Conservation (phyloP, 2,329 filamentous ascomycete species). For the Bipolaris zeicola region DNA sequence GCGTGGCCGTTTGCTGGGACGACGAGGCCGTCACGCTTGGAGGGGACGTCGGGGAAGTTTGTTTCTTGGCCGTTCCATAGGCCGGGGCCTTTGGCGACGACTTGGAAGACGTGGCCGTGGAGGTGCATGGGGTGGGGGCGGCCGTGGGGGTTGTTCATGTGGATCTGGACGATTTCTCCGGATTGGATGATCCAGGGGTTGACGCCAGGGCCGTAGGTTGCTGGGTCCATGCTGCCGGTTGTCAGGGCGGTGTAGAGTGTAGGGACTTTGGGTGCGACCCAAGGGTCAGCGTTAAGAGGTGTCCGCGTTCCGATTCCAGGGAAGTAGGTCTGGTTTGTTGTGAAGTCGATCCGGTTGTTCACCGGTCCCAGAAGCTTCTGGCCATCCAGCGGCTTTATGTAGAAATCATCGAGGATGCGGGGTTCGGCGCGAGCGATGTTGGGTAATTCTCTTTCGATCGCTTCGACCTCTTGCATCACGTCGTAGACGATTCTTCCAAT, state of each 20-base stretch:
- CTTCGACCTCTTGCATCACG: constrained; percentile 11
- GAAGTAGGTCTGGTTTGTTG: constrained; percentile 63
- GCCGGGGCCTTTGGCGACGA: constrained; percentile 50
- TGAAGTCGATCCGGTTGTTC: constrained; percentile 65
- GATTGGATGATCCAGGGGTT: constrained; percentile 42
- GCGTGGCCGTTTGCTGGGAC: constrained; percentile 41
- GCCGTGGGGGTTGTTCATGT: constrained; percentile 43
- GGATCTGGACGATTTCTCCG: constrained; percentile 48
- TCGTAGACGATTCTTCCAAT: constrained; percentile 22
- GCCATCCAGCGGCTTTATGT: constrained; percentile 70
- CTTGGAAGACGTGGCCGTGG: constrained; percentile 62
- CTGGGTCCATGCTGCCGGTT: constrained; percentile 55
- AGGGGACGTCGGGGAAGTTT: constrained; percentile 23
- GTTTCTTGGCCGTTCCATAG: constrained; percentile 29
- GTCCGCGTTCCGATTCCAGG: constrained; percentile 60
- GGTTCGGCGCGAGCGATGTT: constrained; percentile 64
- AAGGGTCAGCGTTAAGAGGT: constrained; percentile 68
- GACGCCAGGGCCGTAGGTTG: constrained; percentile 30
- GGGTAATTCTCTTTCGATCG: neutral
- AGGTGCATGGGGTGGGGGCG: constrained; percentile 46
- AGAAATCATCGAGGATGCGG: constrained; percentile 70
- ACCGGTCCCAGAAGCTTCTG: constrained; percentile 64
- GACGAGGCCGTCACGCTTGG: constrained; percentile 36
- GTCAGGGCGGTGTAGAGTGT: constrained; percentile 76
- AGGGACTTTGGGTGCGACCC: constrained; percentile 73